These are phyloP conservation scores for Coniochaeta sp. DNA, from an alignment of 2,329 filamentous ascomycete genomes.

Conservation along the genomic window DNA sequence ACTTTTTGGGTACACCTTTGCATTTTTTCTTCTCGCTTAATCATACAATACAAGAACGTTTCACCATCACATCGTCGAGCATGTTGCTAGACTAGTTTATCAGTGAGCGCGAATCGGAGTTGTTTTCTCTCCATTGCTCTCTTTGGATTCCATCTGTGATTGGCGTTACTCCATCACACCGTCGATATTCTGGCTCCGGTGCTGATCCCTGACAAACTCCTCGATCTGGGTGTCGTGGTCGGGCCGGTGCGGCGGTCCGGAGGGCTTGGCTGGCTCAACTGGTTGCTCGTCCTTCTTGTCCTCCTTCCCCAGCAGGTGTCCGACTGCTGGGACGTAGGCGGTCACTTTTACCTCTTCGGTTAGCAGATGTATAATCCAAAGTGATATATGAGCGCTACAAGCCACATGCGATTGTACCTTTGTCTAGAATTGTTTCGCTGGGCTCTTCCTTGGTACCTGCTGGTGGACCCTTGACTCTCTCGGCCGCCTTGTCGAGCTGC, in stretches of 20 bases:
- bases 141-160: neutral
- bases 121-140: neutral
- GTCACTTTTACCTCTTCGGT: slow-evolving; percentile 9
- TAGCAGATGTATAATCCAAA: neutral
- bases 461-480: neutral
- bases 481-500: slow-evolving; percentile 34
- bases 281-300: slow-evolving; percentile 18
- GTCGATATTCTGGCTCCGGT: slow-evolving; percentile 32
- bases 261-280: slow-evolving; percentile 7
- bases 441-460: slow-evolving; percentile 13
- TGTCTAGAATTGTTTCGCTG: slow-evolving; percentile 1
- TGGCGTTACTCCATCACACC: slow-evolving; percentile 1
- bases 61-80: neutral
- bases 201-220: slow-evolving; percentile 45
- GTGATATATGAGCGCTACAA: neutral
- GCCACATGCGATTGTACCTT: slow-evolving; percentile 5
- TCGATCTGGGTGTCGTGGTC: slow-evolving; percentile 41
- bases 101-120: neutral
- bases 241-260: slow-evolving; percentile 34
- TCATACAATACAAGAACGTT: neutral
- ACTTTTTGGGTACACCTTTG: neutral
- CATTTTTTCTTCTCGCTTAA: neutral
- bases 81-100: neutral
- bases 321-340: slow-evolving; percentile 35
- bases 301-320: slow-evolving; percentile 29